Percentiles rank a stretch among this genome's conserved stretches.
These are phyloP conservation scores for Lachnellula hyalina DNA, from an alignment of 2,329 filamentous ascomycete species.

Conservation along the genomic window DNA sequence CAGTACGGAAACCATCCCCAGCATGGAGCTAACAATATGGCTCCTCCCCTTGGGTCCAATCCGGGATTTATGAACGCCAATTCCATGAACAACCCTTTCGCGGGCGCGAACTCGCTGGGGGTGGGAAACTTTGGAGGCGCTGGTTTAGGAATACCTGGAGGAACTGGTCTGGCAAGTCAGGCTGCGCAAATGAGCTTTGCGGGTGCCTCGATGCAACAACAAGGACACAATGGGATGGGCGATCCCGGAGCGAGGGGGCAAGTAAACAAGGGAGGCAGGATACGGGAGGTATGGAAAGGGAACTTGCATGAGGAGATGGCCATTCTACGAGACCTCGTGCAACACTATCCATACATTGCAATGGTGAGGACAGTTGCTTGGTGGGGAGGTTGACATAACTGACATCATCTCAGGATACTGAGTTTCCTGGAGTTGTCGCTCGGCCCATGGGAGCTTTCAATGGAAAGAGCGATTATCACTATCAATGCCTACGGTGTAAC, in stretches of 20 bases:
- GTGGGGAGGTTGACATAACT: constrained; percentile 11
- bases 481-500: constrained; percentile 94
- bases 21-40: constrained; percentile 35
- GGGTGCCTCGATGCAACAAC: constrained; percentile 60
- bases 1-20: constrained; percentile 42
- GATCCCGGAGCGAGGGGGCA: constrained; percentile 51
- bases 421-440: constrained; percentile 96
- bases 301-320: constrained; percentile 92
- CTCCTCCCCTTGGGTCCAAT: constrained; percentile 59
- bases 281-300: constrained; percentile 93
- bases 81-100: constrained; percentile 63
- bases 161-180: constrained; percentile 75
- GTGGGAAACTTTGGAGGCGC: constrained; percentile 54
- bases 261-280: constrained; percentile 62
- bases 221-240: constrained; percentile 48
- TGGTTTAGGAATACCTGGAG: constrained; percentile 43
- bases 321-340: constrained; percentile 72
- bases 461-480: constrained; percentile 96
- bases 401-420: constrained; percentile 67
- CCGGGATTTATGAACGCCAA: constrained; percentile 68
- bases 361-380: constrained; percentile 63
- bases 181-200: constrained; percentile 84
- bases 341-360: constrained; percentile 91
- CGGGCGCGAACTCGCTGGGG: constrained; percentile 46
- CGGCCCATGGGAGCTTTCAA: constrained; percentile 91